A percentile compares a stretch with the other conserved stretches of the same genome.
Conservation (phyloP, 164 flowering plant genomes). For the Stephania yunnanensis region DNA sequence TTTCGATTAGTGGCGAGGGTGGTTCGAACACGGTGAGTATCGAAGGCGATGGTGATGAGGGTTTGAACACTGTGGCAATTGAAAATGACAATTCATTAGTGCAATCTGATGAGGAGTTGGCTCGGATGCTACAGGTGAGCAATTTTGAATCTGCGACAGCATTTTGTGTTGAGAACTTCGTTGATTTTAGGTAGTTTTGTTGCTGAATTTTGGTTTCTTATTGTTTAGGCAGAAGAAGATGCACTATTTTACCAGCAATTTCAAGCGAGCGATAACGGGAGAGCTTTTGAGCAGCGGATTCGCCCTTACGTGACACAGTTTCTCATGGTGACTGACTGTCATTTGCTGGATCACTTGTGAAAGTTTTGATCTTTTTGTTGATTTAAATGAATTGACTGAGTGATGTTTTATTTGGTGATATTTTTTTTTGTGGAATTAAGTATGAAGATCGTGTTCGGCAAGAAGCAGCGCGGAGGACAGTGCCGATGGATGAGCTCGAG, state of each 20-base stretch:
- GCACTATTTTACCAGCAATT: conserved; percentile 64
- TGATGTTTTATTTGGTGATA: not conserved
- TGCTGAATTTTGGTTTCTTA: not conserved
- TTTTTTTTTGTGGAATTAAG: conserved; percentile 26
- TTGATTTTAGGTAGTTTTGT: not conserved
- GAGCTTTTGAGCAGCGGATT: conserved; percentile 45
- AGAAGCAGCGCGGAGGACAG: conserved; percentile 73
- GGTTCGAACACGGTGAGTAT: not conserved
- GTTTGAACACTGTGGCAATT: not conserved
- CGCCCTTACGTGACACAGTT: conserved; percentile 58
- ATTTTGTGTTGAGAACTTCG: not conserved
- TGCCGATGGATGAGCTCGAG: conserved; percentile 79
- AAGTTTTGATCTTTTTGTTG: not conserved
- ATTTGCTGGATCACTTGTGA: not conserved
- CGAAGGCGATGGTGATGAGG: conserved; percentile 15
- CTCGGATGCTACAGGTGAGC: conserved; percentile 74
- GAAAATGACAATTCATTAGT: conserved; percentile 15
- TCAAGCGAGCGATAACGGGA: conserved; percentile 33
- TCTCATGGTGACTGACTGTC: conserved; percentile 46
- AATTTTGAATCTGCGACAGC: not conserved
- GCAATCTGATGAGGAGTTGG: conserved; percentile 80
- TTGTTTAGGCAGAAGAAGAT: conserved; percentile 78
- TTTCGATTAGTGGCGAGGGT: conserved; percentile 30
- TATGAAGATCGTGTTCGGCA: conserved; percentile 74
- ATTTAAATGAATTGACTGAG: not conserved